Conservation (phyloP, 2,329 filamentous ascomycete species). For the Ophiocordyceps camponoti-leonardi region DNA sequence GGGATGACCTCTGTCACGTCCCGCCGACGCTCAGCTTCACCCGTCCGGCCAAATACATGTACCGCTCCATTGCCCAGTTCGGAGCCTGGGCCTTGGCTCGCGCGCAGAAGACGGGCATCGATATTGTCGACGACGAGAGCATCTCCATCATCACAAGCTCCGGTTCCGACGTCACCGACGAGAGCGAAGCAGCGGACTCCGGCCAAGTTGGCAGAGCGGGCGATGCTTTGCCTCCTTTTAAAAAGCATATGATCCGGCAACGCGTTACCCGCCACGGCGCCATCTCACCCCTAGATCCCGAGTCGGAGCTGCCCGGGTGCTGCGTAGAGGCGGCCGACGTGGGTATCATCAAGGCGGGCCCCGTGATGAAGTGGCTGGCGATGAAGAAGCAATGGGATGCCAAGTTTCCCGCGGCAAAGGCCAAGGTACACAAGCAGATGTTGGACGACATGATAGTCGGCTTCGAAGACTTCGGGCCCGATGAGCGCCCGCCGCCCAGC, state of each 20-base stretch:
- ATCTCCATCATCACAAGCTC: constrained; percentile 58
- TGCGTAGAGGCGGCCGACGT: constrained; percentile 45
- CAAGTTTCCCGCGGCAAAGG: constrained; percentile 52
- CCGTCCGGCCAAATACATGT: constrained; percentile 92
- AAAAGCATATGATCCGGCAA: constrained; percentile 82
- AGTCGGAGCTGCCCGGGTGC: constrained; percentile 47
- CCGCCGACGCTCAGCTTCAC: constrained; percentile 90
- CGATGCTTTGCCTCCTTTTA: constrained; percentile 64
- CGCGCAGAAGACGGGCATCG: constrained; percentile 64
- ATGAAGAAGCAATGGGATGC: constrained; percentile 58
- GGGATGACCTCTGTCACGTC: constrained; percentile 91
- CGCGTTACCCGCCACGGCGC: constrained; percentile 63
- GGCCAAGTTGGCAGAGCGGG: constrained; percentile 65
- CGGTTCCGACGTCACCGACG: constrained; percentile 15
- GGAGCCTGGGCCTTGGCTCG: constrained; percentile 78
- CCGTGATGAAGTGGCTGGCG: constrained; percentile 68
- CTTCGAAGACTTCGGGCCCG: constrained; percentile 51
- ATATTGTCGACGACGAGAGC: constrained; percentile 63
- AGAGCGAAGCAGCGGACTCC: constrained; percentile 7
- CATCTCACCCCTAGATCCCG: constrained; percentile 48
- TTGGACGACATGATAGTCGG: constrained; percentile 56
- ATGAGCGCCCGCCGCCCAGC: constrained; percentile 67
- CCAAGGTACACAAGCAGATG: constrained; percentile 55
- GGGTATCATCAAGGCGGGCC: constrained; percentile 63
- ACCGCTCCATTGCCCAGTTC: constrained; percentile 79